These are phyloP conservation scores for Rubia tinctorum DNA, from an alignment of 305 asterid genomes.

Conservation along the genomic window DNA sequence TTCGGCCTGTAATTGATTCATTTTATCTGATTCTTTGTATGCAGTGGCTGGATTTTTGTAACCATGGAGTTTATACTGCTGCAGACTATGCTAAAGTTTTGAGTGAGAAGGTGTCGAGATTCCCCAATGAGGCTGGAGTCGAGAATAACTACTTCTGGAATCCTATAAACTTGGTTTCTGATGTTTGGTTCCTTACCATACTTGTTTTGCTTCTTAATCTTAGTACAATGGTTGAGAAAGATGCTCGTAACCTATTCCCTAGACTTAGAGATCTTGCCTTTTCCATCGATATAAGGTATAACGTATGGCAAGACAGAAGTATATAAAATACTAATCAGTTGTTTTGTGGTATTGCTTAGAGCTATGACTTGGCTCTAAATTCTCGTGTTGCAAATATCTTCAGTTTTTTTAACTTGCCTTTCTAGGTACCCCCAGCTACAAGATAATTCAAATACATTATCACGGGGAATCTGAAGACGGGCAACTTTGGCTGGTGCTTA, in stretches of 20 bases:
- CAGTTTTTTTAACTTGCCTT: constrained; percentile 10
- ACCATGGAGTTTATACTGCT: constrained; percentile 83
- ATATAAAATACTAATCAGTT: neutral
- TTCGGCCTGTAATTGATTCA: neutral
- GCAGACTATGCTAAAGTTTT: constrained; percentile 77
- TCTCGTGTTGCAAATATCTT: neutral
- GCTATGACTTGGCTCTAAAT: neutral
- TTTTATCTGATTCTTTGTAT: constrained; percentile 11
- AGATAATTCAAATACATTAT: constrained; percentile 43
- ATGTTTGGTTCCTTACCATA: constrained; percentile 8
- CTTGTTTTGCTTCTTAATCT: constrained; percentile 21
- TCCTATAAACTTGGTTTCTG: constrained; percentile 30
- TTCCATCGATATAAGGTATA: constrained; percentile 80
- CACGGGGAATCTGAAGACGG: constrained; percentile 87
- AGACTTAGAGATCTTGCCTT: constrained; percentile 95
- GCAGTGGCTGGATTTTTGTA: constrained; percentile 96
- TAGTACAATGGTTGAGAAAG: constrained; percentile 83
- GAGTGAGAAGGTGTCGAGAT: constrained; percentile 65
- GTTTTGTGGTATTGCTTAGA: neutral
- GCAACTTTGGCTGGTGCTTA: constrained; percentile 78
- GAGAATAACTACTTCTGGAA: constrained; percentile 54
- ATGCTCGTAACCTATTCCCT: constrained; percentile 76
- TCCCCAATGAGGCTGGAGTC: constrained; percentile 39
- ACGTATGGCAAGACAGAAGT: constrained; percentile 12
- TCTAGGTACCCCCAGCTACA: constrained; percentile 63